Evolutionary conservation across 306 rosid genomes (phyloP), one percentile per base, ranked within the genome.

Genomic region (Cucumis cinereus): DNA sequence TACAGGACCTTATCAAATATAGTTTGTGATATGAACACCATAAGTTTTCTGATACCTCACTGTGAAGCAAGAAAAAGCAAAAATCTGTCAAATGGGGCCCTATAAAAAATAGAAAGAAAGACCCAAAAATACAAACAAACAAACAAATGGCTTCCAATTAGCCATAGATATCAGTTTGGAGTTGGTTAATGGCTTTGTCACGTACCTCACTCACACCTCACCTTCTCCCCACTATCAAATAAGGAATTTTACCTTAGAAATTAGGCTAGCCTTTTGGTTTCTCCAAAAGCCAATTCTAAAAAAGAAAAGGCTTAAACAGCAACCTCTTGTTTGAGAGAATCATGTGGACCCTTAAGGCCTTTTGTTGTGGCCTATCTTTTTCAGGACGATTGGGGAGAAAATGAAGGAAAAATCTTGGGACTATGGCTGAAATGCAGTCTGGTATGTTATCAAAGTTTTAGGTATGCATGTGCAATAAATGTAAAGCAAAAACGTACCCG

Each of bases 231-330:
- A 49, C 0, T 49, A 26, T 49, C 41, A 47, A 70, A n/a, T 40
- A 40, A 33, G 30, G 10, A 64, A 75, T 19, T 19, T 45, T 41
- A 28, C 56, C 23, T 16, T 7, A 64, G 26, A 64, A 17, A 53
- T 71, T 30, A n/a, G 28, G n/a, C 15, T 56, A 41, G 33, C 81
- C 76, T 69, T 76, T 70, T 54, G 82, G 78, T 54, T 82, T 49
- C 78, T 49, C 78, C 77, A 79, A 83, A 79, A 80, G 82, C 57
- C 75, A 64, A 8, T 6, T 8, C 67, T 12, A 61, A 33, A 53
- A 57, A 62, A 0, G 22, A 10, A 22, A 1, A 12, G 14, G 19
- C 40, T 52, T 11, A 64, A 52, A 13, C 36, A 3, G 20, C n/a
- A 68, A 10, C 52, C 76, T 12, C 61, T 61, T 35, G 57, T 66